Percentiles rank a stretch among this genome's conserved stretches.
These are phyloP conservation scores for Pichia insulana DNA, from an alignment of 805 yeast species.

Conservation along the genomic window DNA sequence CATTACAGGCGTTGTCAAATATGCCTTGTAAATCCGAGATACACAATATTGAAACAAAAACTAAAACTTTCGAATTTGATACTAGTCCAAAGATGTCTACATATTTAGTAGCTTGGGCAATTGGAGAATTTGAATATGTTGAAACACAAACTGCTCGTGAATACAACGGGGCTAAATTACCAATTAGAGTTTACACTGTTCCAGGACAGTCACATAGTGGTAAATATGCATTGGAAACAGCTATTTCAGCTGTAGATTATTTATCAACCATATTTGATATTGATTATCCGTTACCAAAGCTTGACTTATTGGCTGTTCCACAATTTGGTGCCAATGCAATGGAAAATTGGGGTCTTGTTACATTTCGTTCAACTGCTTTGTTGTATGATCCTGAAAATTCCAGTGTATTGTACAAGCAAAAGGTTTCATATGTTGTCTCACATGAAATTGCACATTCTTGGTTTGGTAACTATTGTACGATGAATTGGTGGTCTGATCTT, in stretches of 20 bases:
- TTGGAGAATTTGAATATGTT: constrained; percentile 47
- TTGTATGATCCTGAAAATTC: constrained; percentile 40
- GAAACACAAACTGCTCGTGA: constrained; percentile 35
- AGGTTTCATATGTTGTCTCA: constrained; percentile 73
- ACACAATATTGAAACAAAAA: not conserved
- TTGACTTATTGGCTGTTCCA: constrained; percentile 74
- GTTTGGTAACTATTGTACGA: constrained; percentile 84
- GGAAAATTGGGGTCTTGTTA: constrained; percentile 86
- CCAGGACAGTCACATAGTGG: constrained; percentile 42
- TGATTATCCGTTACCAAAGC: constrained; percentile 70
- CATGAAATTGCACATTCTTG: constrained; percentile 89
- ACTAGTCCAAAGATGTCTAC: constrained; percentile 49
- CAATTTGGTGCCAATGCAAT: constrained; percentile 78
- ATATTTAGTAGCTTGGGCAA: constrained; percentile 50
- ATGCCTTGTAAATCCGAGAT: constrained; percentile 30
- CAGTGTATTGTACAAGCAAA: constrained; percentile 47
- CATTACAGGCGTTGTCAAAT: constrained; percentile 37
- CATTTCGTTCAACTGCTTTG: constrained; percentile 52
- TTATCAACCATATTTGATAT: constrained; percentile 40
- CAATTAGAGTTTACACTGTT: constrained; percentile 46
- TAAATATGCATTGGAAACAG: constrained; percentile 36
- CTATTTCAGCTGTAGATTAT: constrained; percentile 43
- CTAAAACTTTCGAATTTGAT: constrained; percentile 30
- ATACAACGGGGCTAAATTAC: constrained; percentile 34
- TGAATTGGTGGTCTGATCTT: constrained; percentile 91